Evolutionary conservation across 2,329 filamentous ascomycete genomes (phyloP), one percentile per base, ranked within the genome.

Genomic region (Venturia oleaginea): DNA sequence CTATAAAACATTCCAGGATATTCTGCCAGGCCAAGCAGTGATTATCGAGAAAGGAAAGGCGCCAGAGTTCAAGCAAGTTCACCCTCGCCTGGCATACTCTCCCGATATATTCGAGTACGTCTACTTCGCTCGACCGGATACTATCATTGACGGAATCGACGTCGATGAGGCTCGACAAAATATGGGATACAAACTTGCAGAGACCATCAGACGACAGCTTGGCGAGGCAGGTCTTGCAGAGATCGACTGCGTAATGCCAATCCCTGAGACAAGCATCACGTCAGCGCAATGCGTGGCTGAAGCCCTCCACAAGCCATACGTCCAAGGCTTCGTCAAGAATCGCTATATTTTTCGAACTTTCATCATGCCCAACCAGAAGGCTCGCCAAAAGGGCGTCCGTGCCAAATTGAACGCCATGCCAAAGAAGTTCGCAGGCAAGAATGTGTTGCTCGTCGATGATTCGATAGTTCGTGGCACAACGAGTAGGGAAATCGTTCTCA

Each of bases 41-140:
- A 91, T 95, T 71, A 87, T 95, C 67, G 81, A 88, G 71, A 95
- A 95, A 77, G 90, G 90, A 48, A 81, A 84, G 61, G 79, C 81
- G 63, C 90, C 91, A 0, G 82, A 87, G 59, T 94, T 92, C 79
- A 81, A 82, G 67, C 91, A 96, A 75, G 86, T 96, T 17, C 84
- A 86, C 48, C 77, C 83, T 66, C 81, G 83, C 69, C 82, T 84
- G 69, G 81, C 82, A 19, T 96, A 96, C 72, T 86, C 89, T 1
- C 91, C 91, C 0, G 92, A 96, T 73, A 89, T 91, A 67, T 94
- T 95, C 71, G 90, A 95, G 76, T 91, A 87, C 68, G 88, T 96
- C 65, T 96, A 96, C 78, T 92, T 96, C 70, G 88, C 90, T 17
- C 82, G 92, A 1, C 90, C 90, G 0, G 92, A 96, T 74, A 87